Conservation (phyloP, 495 filamentous ascomycete genomes). For the Penicillium arizonense region DNA sequence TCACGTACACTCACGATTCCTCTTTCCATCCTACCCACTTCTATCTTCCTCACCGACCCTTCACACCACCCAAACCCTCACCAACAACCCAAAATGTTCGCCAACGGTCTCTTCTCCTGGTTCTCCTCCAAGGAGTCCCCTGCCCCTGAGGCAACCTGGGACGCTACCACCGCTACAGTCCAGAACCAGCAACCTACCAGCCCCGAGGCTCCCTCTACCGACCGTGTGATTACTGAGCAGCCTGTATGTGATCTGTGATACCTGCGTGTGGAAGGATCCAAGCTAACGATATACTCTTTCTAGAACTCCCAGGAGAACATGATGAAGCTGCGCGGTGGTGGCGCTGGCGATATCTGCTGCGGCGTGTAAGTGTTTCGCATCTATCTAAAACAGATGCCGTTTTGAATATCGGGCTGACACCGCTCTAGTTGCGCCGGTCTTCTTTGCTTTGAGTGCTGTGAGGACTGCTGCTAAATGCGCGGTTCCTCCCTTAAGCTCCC, state of each 20-base stretch:
- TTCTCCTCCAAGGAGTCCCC: slow-evolving; percentile 37
- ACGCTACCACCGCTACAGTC: slow-evolving; percentile 32
- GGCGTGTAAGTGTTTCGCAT: slow-evolving; percentile 34
- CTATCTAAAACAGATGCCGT: too few relatives aligned
- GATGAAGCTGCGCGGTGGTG: slow-evolving; percentile 46
- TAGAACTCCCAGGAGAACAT: slow-evolving; percentile 37
- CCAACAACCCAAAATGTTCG: slow-evolving; percentile 32
- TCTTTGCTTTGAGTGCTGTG: slow-evolving; percentile 43
- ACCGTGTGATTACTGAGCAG: slow-evolving; percentile 33
- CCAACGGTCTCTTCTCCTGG: slow-evolving; percentile 27
- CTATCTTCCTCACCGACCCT: not conserved
- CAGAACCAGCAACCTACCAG: slow-evolving; percentile 36
- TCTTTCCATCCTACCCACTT: not conserved
- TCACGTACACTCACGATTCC: not conserved
- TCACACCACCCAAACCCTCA: not conserved
- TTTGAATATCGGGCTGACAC: not conserved
- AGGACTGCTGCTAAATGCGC: slow-evolving; percentile 24
- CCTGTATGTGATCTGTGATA: slow-evolving; percentile 24
- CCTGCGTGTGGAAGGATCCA: not conserved
- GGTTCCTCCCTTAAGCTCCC: too few relatives aligned
- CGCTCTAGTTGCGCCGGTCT: slow-evolving; percentile 39
- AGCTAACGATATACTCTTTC: not conserved
- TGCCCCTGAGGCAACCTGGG: slow-evolving; percentile 25
- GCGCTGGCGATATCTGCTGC: slow-evolving; percentile 42
- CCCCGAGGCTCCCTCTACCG: slow-evolving; percentile 27